Evolutionary conservation across 2,329 filamentous ascomycete genomes (phyloP), one percentile per base, ranked within the genome.

Genomic region (Botryosphaeria agaves): DNA sequence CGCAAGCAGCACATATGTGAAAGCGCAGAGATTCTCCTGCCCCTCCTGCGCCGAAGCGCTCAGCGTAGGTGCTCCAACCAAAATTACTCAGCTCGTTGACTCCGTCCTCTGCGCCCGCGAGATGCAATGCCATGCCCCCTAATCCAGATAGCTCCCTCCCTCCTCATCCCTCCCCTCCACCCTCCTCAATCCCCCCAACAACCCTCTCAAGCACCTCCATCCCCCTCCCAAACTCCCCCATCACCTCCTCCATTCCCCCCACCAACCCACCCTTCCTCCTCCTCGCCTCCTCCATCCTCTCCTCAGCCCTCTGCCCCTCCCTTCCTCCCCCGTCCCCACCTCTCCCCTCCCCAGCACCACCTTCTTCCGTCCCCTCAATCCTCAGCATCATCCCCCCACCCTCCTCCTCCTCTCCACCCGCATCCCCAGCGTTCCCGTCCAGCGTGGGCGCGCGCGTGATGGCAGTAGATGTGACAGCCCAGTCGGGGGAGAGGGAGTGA

Each of bases 401-500:
- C 8, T 38, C 48, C 18, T 39, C 43, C 12, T 36, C 39, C 14
- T 29, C 34, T 7, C 18, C 32, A 15, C 33, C 36, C 24, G 12
- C 38, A 38, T 44, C 40, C 34, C 30, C 46, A 39, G 72, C 69
- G 16, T 53, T 57, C 26, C 60, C 62, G 26, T 69, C 68, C 47
- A 72, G 78, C 2, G 69, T 76, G 1, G 76, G 76, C 11, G 76
- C 75, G 7, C 61, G 58, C 5, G 57, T 55, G 7, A 78, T 52
- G 7, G 54, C 53, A 0, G 66, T 64, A 11, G 56, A 53, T 19
- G 71, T 55, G 9, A 76, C 62, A 42, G 77, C 72, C 75, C 87
- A 95, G 29, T 76, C 69, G 0, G 74, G 58, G 6, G 72, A 78
- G 8, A 94, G 57, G 37, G 76, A 84, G 25, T 77, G 72, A 1